Conservation (phyloP, 2,329 filamentous ascomycete species). For the Penicillium fuscoglaucum region DNA sequence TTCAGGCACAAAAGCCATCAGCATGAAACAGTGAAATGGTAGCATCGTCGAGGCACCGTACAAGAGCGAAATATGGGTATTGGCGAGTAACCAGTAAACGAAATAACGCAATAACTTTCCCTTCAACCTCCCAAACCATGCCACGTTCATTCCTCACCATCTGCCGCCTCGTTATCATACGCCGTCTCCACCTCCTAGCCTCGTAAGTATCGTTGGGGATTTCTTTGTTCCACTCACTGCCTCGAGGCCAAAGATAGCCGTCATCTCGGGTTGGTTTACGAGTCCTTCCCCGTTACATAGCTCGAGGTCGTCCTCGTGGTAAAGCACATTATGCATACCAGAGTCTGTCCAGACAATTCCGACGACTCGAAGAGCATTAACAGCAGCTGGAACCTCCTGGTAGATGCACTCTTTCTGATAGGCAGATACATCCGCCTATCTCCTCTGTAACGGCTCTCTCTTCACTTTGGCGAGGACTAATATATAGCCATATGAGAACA, state of each 20-base stretch:
- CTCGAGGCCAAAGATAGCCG: too few species aligned
- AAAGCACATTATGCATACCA: neutral
- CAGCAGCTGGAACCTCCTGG: neutral
- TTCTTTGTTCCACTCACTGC: too few species aligned
- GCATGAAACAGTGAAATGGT: neutral
- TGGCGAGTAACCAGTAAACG: neutral
- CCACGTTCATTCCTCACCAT: neutral
- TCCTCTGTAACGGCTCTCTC: neutral
- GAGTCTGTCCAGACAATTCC: neutral
- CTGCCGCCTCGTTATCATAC: too few species aligned
- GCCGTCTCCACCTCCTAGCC: too few species aligned
- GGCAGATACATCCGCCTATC: neutral
- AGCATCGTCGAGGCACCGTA: neutral
- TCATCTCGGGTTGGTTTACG: neutral
- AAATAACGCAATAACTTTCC: neutral
- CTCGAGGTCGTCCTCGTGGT: neutral
- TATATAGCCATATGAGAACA: neutral
- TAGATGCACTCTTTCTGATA: neutral
- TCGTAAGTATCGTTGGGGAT: too few species aligned
- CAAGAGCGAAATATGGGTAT: neutral
- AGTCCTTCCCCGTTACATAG: neutral
- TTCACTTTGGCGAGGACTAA: neutral
- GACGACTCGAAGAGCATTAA: neutral
- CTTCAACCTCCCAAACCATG: neutral
- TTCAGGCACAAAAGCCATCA: slow-evolving; percentile 1